phyloP scores from a whole-genome alignment of 2,329 filamentous ascomycete genomes.

The Colletotrichum sp. region DNA sequence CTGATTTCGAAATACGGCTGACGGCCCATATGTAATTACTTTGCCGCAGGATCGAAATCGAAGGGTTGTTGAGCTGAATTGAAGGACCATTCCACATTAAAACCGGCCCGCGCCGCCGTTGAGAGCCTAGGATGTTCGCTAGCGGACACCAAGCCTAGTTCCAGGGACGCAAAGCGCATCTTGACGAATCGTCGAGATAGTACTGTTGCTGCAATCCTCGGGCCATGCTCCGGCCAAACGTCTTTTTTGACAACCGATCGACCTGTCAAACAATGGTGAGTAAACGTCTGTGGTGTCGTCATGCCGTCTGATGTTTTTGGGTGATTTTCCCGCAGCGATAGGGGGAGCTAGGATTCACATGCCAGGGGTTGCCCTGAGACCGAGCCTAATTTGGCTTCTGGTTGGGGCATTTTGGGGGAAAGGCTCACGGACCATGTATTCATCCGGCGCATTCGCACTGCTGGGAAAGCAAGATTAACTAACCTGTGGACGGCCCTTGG shows the following conservation, averaged over 20 bases:
- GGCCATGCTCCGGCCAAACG: neutral
- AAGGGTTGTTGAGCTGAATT: neutral
- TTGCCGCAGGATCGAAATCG: neutral
- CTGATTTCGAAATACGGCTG: slow-evolving; percentile 74
- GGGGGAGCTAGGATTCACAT: slow-evolving; percentile 9
- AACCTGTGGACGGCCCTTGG: neutral
- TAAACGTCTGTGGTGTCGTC: neutral
- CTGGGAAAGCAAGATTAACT: slow-evolving; percentile 17
- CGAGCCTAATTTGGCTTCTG: neutral
- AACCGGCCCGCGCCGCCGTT: slow-evolving; percentile 16
- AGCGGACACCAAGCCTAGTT: neutral
- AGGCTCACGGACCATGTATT: slow-evolving; percentile 13
- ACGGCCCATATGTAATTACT: neutral
- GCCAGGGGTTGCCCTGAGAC: slow-evolving; percentile 20
- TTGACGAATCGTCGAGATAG: neutral
- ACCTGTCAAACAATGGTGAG: neutral
- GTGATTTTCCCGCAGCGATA: neutral
- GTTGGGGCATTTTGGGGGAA: neutral
- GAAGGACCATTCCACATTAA: neutral
- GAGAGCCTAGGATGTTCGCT: neutral
- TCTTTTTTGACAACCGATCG: neutral
- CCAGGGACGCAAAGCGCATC: neutral
- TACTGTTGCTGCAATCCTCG: neutral
- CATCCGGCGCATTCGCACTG: slow-evolving; percentile 17
- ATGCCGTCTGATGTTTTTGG: slow-evolving; percentile 11